Evolutionary conservation across 495 filamentous ascomycete species (phyloP).

Genomic region (Tuber borchii): DNA sequence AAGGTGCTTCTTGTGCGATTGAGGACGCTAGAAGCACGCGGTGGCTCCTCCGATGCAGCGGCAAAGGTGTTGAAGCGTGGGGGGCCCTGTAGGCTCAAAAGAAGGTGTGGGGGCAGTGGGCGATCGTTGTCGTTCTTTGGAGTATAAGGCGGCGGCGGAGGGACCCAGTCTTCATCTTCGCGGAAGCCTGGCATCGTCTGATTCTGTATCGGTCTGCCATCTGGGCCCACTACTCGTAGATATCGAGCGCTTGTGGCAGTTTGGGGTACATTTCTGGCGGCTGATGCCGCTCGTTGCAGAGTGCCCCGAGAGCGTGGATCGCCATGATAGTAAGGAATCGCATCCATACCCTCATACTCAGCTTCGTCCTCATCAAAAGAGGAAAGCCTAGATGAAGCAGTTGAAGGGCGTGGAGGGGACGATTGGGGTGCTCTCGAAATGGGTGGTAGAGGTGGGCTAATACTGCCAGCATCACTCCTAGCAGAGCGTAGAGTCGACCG

Average conservation of each 20-base stretch:
- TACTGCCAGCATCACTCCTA: background rate
- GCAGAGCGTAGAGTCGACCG: constrained; percentile 30
- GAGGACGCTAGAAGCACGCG: constrained; percentile 16
- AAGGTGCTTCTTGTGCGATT: constrained; percentile 32
- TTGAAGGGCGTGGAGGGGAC: constrained; percentile 42
- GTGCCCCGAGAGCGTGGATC: constrained; percentile 71
- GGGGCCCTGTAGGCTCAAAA: constrained; percentile 38
- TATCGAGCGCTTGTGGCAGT: constrained; percentile 47
- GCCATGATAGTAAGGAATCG: constrained; percentile 65
- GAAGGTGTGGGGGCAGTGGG: constrained; percentile 45
- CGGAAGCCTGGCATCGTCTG: constrained; percentile 46
- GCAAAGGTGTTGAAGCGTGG: constrained; percentile 26
- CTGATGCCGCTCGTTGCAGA: constrained; percentile 67
- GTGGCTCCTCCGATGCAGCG: constrained; percentile 20
- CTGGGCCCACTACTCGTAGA: constrained; percentile 58
- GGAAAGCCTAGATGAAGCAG: constrained; percentile 46
- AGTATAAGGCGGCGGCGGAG: constrained; percentile 82
- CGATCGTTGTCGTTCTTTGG: constrained; percentile 57
- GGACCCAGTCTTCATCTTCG: constrained; percentile 87
- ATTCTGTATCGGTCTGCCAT: constrained; percentile 66
- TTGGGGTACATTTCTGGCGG: constrained; percentile 43
- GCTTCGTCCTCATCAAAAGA: constrained; percentile 53
- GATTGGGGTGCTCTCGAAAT: constrained; percentile 25
- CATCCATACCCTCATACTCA: constrained; percentile 45
- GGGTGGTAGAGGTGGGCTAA: constrained; percentile 11